phyloP scores from a whole-genome alignment of 495 filamentous ascomycete genomes.

The Lophium mytilinum region DNA sequence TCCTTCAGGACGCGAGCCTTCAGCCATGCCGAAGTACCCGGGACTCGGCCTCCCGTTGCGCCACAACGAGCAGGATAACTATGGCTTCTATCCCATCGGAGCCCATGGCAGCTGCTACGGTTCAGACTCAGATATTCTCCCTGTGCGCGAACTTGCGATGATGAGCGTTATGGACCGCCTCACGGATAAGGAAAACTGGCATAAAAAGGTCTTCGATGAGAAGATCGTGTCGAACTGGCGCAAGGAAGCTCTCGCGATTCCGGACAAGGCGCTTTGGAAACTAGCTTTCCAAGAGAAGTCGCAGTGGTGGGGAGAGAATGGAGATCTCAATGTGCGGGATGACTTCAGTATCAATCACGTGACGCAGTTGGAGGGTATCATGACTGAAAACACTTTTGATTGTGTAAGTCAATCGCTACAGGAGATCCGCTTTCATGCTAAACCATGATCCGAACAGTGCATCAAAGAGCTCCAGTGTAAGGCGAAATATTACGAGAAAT shows the following conservation, averaged over 20 bases:
- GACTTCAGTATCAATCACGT: not conserved
- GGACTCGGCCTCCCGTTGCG: slow-evolving; percentile 10
- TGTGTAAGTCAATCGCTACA: slow-evolving; percentile 11
- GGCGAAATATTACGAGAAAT: slow-evolving; percentile 4
- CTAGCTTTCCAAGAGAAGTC: slow-evolving; percentile 1
- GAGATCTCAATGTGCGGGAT: not conserved
- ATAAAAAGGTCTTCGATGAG: slow-evolving; percentile 28
- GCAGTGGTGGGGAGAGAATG: slow-evolving; percentile 6
- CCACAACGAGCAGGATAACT: not conserved
- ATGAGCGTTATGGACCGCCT: slow-evolving; percentile 29
- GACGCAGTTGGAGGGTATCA: not conserved
- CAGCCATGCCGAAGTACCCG: not conserved
- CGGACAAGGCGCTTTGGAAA: not conserved
- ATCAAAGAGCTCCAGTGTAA: slow-evolving; percentile 41
- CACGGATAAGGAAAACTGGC: slow-evolving; percentile 33
- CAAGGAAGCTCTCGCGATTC: slow-evolving; percentile 2
- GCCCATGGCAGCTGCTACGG: slow-evolving; percentile 9
- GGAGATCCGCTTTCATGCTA: slow-evolving; percentile 3
- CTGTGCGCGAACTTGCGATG: slow-evolving; percentile 37
- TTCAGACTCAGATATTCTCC: slow-evolving; percentile 3
- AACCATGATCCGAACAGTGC: slow-evolving; percentile 22
- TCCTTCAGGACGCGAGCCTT: too few species aligned
- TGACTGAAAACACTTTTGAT: slow-evolving; percentile 9
- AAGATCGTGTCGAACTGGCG: slow-evolving; percentile 19
- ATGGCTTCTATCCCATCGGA: slow-evolving; percentile 5